phyloP scores from a whole-genome alignment of 805 yeast genomes.

The Saccharomycopsis capsularis region DNA sequence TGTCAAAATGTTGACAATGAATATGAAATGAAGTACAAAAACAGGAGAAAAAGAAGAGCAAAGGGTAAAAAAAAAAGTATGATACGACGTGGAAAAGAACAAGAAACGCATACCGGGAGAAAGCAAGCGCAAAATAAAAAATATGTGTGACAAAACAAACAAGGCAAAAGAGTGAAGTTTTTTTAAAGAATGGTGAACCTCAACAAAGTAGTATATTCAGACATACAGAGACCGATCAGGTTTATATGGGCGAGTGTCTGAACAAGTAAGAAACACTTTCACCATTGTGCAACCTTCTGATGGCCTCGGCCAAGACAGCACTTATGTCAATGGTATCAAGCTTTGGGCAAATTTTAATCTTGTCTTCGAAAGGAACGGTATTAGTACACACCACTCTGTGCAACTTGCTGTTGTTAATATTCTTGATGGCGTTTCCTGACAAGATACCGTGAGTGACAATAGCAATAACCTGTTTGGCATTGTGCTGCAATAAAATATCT shows the following conservation, averaged over 20 bases:
- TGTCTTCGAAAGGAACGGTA: constrained; percentile 70
- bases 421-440: constrained; percentile 66
- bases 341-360: constrained; percentile 49
- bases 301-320: constrained; percentile 71
- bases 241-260: constrained; percentile 50
- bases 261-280: constrained; percentile 78
- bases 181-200: background rate
- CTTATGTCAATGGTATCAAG: constrained; percentile 65
- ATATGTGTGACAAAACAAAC: background rate
- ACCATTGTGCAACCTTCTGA: constrained; percentile 81
- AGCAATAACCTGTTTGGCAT: constrained; percentile 69
- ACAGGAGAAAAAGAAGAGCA: background rate
- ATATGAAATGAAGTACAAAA: background rate
- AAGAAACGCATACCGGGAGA: background rate
- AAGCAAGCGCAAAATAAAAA: background rate
- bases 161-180: too few relatives aligned
- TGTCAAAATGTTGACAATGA: too few relatives aligned
- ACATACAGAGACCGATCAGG: background rate
- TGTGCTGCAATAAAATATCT: constrained; percentile 59
- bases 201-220: background rate
- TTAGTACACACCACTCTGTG: constrained; percentile 72
- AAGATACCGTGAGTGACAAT: constrained; percentile 79
- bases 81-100: too few relatives aligned
- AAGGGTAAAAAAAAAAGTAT: background rate
- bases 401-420: constrained; percentile 60